These are phyloP conservation scores for Sideroxylon spinosum DNA, from an alignment of 179 eudicot species.

Conservation along the genomic window DNA sequence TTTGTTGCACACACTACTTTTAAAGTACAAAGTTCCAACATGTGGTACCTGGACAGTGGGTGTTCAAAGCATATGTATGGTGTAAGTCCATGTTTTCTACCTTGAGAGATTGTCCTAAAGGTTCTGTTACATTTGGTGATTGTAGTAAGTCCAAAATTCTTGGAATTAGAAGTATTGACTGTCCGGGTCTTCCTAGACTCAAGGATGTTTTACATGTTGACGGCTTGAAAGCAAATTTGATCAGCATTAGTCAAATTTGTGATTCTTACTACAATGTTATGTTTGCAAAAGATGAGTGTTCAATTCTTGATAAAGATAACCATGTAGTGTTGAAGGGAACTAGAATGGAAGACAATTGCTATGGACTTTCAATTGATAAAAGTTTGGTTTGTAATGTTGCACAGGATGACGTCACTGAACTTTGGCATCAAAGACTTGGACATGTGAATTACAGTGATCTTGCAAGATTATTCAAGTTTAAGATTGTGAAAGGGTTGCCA, in stretches of 20 bases:
- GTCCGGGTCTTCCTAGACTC: neutral
- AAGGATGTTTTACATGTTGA: neutral
- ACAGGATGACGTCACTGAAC: neutral
- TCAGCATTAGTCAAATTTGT: slow-evolving; percentile 1
- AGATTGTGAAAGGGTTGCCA: no score
- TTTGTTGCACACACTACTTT: neutral
- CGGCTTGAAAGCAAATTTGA: neutral
- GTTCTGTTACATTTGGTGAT: neutral
- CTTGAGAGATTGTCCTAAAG: neutral
- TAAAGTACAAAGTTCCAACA: neutral
- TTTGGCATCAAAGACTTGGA: neutral
- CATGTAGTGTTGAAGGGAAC: neutral
- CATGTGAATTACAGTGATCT: neutral
- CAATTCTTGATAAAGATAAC: neutral
- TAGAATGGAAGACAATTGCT: neutral
- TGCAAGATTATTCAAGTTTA: no score
- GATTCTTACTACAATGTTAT: no score
- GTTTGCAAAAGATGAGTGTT: neutral
- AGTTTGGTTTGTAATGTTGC: neutral
- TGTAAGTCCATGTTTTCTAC: neutral
- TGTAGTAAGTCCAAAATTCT: neutral
- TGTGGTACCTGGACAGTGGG: neutral
- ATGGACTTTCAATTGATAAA: neutral
- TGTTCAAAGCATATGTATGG: neutral
- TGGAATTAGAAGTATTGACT: neutral